These are phyloP conservation scores for Cladosporium sp. DNA, from an alignment of 2,329 filamentous ascomycete genomes.

Conservation along the genomic window DNA sequence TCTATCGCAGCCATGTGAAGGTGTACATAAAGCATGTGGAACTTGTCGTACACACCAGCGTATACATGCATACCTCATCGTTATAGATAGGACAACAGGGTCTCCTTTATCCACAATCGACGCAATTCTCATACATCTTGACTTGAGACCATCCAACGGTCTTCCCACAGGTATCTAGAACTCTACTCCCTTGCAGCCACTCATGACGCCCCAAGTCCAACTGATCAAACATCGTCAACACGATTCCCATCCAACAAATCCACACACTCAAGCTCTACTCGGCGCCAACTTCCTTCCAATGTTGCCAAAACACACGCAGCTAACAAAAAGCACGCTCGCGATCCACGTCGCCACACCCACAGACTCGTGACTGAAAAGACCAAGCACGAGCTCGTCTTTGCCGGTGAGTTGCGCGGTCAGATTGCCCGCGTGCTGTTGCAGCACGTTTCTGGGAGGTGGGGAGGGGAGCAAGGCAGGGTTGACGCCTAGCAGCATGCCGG, in stretches of 20 bases:
- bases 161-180: not conserved
- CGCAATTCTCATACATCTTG: no score
- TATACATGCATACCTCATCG: no score
- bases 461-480: conserved; percentile 73
- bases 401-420: conserved; percentile 15
- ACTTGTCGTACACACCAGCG: no score
- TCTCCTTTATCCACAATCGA: no score
- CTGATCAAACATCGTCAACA: not conserved
- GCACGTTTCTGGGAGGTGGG: conserved; percentile 46
- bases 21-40: no score
- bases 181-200: not conserved
- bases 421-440: conserved; percentile 22
- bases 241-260: not conserved
- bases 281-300: conserved; percentile 75
- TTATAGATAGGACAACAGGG: no score
- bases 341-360: conserved; percentile 81
- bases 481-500: conserved; percentile 66
- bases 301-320: conserved; percentile 92
- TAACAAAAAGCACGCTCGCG: conserved; percentile 88
- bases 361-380: conserved; percentile 56
- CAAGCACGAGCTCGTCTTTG: conserved; percentile 31
- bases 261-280: not conserved
- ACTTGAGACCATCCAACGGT: no score
- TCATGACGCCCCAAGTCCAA: not conserved
- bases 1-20: no score